These are phyloP conservation scores for Sonneratia caseolaris DNA, from an alignment of 345 rosid genomes.

Conservation along the genomic window DNA sequence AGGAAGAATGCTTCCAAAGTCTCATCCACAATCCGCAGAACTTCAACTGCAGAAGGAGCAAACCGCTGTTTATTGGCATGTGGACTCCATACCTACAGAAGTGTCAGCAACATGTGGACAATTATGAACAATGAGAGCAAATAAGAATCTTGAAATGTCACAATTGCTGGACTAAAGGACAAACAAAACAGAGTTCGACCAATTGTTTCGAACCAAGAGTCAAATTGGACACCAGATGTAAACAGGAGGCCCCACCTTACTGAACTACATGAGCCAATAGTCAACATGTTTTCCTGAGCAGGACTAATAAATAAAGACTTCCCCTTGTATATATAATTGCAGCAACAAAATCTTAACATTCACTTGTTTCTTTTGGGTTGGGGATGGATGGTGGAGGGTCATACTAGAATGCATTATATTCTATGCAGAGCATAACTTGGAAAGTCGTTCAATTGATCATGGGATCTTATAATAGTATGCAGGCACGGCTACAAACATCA, in stretches of 20 bases:
- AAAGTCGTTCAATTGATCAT: neutral
- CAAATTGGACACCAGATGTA: neutral
- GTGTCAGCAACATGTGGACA: neutral
- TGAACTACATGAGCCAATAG: neutral
- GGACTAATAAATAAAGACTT: neutral
- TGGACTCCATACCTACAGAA: conserved; percentile 73
- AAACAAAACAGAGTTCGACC: neutral
- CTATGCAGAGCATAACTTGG: neutral
- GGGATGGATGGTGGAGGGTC: too few relatives aligned
- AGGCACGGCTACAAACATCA: neutral
- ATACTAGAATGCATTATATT: neutral
- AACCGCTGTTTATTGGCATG: conserved; percentile 53
- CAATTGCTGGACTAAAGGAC: neutral
- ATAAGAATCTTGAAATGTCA: neutral
- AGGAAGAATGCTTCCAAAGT: conserved; percentile 86
- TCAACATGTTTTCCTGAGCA: neutral
- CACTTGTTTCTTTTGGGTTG: neutral
- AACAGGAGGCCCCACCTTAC: neutral
- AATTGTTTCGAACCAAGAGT: neutral
- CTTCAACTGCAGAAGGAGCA: conserved; percentile 89
- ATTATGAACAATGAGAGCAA: neutral
- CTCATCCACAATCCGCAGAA: conserved; percentile 72
- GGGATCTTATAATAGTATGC: neutral
- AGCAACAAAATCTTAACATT: neutral
- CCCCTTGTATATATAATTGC: too few relatives aligned